Evolutionary conservation across 2,329 filamentous ascomycete species (phyloP).

Genomic region (Aspergillus hiratsukae): DNA sequence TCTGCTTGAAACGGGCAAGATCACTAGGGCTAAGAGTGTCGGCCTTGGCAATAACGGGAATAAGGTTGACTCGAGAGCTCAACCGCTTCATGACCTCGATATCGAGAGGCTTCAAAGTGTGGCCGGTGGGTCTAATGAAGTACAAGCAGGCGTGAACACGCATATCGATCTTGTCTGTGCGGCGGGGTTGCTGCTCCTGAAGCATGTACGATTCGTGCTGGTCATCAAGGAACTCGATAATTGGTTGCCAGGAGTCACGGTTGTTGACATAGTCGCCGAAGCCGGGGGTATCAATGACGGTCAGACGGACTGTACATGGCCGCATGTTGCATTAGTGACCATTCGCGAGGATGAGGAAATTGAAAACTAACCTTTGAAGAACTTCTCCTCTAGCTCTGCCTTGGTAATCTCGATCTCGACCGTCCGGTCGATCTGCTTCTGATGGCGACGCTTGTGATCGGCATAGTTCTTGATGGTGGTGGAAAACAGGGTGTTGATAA

Average conservation of each 20-base stretch:
- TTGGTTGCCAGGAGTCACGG: slow-evolving; percentile 99
- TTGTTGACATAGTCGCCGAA: slow-evolving; percentile 99
- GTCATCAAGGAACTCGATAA: slow-evolving; percentile 99
- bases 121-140: slow-evolving; percentile 97
- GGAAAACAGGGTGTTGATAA: slow-evolving; percentile 99
- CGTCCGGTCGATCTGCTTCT: slow-evolving; percentile 99
- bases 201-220: slow-evolving; percentile 99
- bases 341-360: background rate
- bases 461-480: slow-evolving; percentile 99
- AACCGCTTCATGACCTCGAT: slow-evolving; percentile 99
- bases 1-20: slow-evolving; percentile 88
- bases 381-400: slow-evolving; percentile 99
- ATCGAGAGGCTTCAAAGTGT: slow-evolving; percentile 96
- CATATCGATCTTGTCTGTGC: slow-evolving; percentile 97
- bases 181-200: slow-evolving; percentile 98
- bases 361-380: slow-evolving; percentile 82
- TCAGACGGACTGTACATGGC: slow-evolving; percentile 74
- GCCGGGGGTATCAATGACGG: slow-evolving; percentile 97
- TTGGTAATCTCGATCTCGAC: slow-evolving; percentile 99
- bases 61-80: slow-evolving; percentile 95
- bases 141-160: slow-evolving; percentile 98
- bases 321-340: slow-evolving; percentile 13
- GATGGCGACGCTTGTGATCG: slow-evolving; percentile 98
- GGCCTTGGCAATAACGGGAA: slow-evolving; percentile 97
- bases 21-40: slow-evolving; percentile 94